Conservation (phyloP, 2,329 filamentous ascomycete species). For the Nakataea oryzae region DNA sequence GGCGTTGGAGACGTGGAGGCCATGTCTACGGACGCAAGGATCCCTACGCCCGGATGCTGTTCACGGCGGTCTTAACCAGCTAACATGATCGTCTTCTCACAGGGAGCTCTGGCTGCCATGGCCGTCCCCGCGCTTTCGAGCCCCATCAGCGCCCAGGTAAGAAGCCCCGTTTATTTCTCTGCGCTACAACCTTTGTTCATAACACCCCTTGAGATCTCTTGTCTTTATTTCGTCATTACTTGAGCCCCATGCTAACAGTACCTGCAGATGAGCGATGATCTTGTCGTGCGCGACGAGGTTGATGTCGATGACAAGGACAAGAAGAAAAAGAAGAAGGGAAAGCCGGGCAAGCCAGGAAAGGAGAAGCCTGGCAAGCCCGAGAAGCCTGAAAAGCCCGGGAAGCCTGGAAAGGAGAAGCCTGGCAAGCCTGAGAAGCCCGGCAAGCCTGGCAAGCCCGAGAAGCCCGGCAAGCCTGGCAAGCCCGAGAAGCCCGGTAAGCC, state of each 20-base stretch:
- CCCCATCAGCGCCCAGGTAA: neutral
- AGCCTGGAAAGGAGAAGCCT: neutral
- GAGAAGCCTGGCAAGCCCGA: neutral
- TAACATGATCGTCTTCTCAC: neutral
- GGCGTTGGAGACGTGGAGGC: neutral
- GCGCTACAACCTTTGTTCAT: neutral
- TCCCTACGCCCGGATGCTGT: too few species aligned
- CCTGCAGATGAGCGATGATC: neutral
- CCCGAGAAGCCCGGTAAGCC: neutral
- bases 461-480: neutral
- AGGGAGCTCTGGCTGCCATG: conserved; percentile 2
- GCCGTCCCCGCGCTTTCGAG: neutral
- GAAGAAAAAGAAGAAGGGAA: neutral
- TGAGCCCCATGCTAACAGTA: neutral
- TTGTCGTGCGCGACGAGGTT: neutral
- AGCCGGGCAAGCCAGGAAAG: neutral
- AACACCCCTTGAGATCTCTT: neutral
- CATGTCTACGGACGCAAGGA: too few species aligned
- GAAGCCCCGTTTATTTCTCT: neutral
- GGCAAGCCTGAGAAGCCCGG: neutral
- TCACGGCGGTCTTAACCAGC: neutral
- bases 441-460: neutral
- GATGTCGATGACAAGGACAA: neutral
- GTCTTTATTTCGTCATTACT: too few species aligned
- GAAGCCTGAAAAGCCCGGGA: neutral